Evolutionary conservation across 805 yeast genomes (phyloP), one percentile per base, ranked within the genome.

Genomic region (Tetrapisispora iriomotensis): DNA sequence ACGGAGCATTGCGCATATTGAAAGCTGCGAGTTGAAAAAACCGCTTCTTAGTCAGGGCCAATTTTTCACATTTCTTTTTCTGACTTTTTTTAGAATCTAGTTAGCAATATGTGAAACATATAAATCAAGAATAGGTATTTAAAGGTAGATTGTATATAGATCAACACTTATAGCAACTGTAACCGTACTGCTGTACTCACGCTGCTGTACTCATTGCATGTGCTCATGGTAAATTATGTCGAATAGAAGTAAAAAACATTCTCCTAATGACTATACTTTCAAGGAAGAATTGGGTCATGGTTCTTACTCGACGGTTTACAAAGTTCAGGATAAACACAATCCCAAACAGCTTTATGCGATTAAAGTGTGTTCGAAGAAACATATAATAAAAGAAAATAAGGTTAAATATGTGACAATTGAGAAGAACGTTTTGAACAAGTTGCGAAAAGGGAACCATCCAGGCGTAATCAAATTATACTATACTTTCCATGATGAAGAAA

Each of bases 351-450:
- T 86, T 7, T 92, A 78, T 56, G 98, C 98, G 19, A 79, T 92
- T 49, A 92, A 92, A 62, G 82, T 92, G 2, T 75, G 94, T 14
- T 86, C 92, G 32, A 92, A 92, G 60, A 74, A 82, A 31, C 97
- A 92, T 60, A 92, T 92, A 34, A 94, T 92, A 45, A 79, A 85
- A 58, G 98, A 92, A 61, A 83, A 82, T 56, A 92, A 92, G 60
- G 86, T 86, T 56, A 92, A 92, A 61, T 92, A 92, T 55, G 98
- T 92, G 42, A 87, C 87, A 58, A 90, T 92, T 42, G 98, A 92
- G 56, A 92, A 92, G 58, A 79, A 83, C 40, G 85, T 96, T 1
- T 65, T 92, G 45, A 88, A 87, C 60, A 64, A 90, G 19, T 66
- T 92, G 45, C 58, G 62, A 6, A 49, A 49, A 23, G 95, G 95